A percentile compares a stretch with the other conserved stretches of the same genome.
phyloP scores from a whole-genome alignment of 257 asterid genomes.

The Fraxinus pennsylvanica region DNA sequence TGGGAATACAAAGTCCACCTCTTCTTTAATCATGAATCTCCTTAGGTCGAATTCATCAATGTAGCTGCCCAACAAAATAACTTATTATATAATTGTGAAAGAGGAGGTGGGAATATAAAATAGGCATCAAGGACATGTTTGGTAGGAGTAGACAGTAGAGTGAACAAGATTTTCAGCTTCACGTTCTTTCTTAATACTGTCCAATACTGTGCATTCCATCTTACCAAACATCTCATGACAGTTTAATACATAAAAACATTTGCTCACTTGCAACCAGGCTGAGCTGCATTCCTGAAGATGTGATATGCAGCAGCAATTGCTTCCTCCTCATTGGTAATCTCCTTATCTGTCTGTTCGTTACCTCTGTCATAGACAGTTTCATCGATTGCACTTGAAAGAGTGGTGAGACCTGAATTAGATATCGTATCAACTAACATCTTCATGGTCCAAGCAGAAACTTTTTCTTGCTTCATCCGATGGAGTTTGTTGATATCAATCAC shows the following conservation, averaged over 20 bases:
- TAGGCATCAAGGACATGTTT: background rate
- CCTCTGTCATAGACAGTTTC: slow-evolving; percentile 41
- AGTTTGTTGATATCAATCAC: slow-evolving; percentile 64
- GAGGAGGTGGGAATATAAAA: slow-evolving; percentile 8
- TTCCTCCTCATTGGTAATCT: slow-evolving; percentile 76
- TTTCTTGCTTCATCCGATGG: slow-evolving; percentile 76
- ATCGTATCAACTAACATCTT: slow-evolving; percentile 72
- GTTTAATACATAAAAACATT: background rate
- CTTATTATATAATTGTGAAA: background rate
- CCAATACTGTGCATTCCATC: background rate
- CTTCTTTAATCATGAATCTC: slow-evolving; percentile 86
- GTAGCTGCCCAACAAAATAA: slow-evolving; percentile 40
- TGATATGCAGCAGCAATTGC: slow-evolving; percentile 88
- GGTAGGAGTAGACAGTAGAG: background rate
- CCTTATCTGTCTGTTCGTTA: slow-evolving; percentile 60
- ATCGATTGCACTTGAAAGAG: slow-evolving; percentile 63
- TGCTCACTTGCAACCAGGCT: slow-evolving; percentile 73
- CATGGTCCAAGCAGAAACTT: slow-evolving; percentile 92
- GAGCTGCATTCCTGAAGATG: slow-evolving; percentile 78
- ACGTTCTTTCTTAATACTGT: background rate
- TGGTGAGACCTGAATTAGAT: slow-evolving; percentile 70
- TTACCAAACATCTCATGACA: too few relatives aligned
- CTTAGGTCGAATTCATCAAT: slow-evolving; percentile 67
- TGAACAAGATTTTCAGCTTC: background rate
- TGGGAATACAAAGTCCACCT: slow-evolving; percentile 75